A percentile compares a stretch with the other conserved stretches of the same genome.
phyloP scores from a whole-genome alignment of 495 filamentous ascomycete genomes.

The Aspergillus egyptiacus region DNA sequence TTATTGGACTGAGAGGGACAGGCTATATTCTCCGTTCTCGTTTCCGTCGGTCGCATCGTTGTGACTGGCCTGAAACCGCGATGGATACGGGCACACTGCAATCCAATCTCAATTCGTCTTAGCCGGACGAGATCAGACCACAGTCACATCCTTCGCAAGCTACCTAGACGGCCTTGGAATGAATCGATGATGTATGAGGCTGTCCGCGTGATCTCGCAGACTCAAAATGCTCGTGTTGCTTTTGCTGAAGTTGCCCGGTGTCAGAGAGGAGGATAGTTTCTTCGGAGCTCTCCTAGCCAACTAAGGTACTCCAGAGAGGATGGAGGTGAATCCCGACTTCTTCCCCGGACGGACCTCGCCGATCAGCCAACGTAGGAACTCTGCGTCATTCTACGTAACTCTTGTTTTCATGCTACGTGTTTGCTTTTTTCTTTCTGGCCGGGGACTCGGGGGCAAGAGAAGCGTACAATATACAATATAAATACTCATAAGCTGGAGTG shows the following conservation, averaged over 20 bases:
- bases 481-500: no score
- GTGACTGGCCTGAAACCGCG: background rate
- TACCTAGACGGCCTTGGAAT: slow-evolving; percentile 2
- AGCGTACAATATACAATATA: background rate
- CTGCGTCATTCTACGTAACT: slow-evolving; percentile 5
- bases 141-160: no score
- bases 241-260: slow-evolving; percentile 13
- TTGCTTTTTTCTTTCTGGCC: slow-evolving; percentile 6
- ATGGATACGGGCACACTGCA: no score
- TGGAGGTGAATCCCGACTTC: no score
- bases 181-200: slow-evolving; percentile 11
- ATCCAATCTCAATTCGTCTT: background rate
- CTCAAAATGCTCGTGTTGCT: slow-evolving; percentile 10
- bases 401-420: slow-evolving; percentile 9
- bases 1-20: no score
- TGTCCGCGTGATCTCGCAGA: slow-evolving; percentile 19
- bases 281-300: slow-evolving; percentile 4
- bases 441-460: slow-evolving; percentile 4
- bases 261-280: slow-evolving; percentile 14
- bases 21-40: background rate
- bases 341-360: slow-evolving; percentile 14
- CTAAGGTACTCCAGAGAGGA: background rate
- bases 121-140: slow-evolving; percentile 14
- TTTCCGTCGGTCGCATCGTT: background rate
- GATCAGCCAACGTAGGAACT: slow-evolving; percentile 10